A percentile compares a stretch with the other conserved stretches of the same genome.
Conservation (phyloP, 2,329 filamentous ascomycete species). For the Nannizziopsis barbatae region DNA sequence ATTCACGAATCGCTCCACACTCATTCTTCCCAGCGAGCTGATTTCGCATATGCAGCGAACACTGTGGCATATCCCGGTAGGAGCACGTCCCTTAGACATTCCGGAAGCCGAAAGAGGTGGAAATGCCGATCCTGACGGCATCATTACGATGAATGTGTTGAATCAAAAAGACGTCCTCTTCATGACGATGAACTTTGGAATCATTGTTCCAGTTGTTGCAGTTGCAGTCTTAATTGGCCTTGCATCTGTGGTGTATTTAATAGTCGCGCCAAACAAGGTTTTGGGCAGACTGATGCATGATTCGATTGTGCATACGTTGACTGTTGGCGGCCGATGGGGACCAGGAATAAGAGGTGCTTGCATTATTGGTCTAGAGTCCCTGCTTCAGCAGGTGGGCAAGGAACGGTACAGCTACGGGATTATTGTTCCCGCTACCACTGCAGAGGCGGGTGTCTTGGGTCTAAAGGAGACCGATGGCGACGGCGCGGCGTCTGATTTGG, state of each 20-base stretch:
- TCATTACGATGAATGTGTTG: background rate
- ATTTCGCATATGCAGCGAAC: slow-evolving; percentile 9
- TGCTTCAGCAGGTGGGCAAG: slow-evolving; percentile 4
- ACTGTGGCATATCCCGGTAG: slow-evolving; percentile 7
- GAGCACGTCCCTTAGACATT: background rate
- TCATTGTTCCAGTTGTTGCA: slow-evolving; percentile 1
- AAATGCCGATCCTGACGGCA: background rate
- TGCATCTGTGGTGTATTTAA: slow-evolving; percentile 1
- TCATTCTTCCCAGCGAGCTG: slow-evolving; percentile 5
- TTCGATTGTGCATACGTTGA: slow-evolving; percentile 9
- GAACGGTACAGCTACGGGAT: slow-evolving; percentile 7
- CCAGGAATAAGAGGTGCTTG: slow-evolving; percentile 6
- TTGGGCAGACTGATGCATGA: slow-evolving; percentile 8
- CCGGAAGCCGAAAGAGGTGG: slow-evolving; percentile 2
- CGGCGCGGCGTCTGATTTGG: background rate
- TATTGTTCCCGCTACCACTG: background rate
- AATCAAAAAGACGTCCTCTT: slow-evolving; percentile 1
- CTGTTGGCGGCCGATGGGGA: slow-evolving; percentile 1
- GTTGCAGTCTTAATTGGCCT: background rate
- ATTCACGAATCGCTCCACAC: background rate
- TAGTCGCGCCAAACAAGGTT: slow-evolving; percentile 5
- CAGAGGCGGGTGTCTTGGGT: slow-evolving; percentile 1
- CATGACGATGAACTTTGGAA: slow-evolving; percentile 5
- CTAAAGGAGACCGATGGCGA: slow-evolving; percentile 4
- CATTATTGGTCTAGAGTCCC: slow-evolving; percentile 4